phyloP scores from a whole-genome alignment of 108 stramenopile genomes.

The Fragilaria radians region DNA sequence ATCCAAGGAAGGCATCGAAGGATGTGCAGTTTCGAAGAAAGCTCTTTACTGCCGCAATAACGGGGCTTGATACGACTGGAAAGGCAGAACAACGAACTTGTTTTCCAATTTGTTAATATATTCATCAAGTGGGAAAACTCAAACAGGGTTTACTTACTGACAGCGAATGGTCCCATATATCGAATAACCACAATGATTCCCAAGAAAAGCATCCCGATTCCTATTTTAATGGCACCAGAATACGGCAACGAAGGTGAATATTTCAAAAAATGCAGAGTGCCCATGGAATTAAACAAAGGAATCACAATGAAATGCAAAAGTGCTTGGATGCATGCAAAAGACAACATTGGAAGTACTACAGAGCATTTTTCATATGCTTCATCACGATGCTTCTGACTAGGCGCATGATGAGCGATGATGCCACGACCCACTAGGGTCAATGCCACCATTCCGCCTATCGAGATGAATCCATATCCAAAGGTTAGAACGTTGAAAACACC shows the following conservation, averaged over 20 bases:
- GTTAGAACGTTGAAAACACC: neutral
- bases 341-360: slow-evolving; percentile 6
- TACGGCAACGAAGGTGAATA: slow-evolving; percentile 17
- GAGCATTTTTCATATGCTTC: slow-evolving; percentile 11
- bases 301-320: slow-evolving; percentile 8
- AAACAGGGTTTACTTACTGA: slow-evolving; percentile 26
- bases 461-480: neutral
- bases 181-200: slow-evolving; percentile 19
- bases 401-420: slow-evolving; percentile 7
- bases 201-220: slow-evolving; percentile 15
- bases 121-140: too few relatives aligned
- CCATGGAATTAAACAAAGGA: slow-evolving; percentile 9
- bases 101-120: too few relatives aligned
- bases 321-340: neutral
- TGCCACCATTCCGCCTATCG: neutral
- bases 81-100: slow-evolving; percentile 34
- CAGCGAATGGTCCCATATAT: slow-evolving; percentile 29
- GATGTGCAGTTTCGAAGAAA: neutral
- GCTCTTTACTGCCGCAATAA: slow-evolving; percentile 7
- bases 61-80: slow-evolving; percentile 20
- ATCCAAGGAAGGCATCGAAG: slow-evolving; percentile 2
- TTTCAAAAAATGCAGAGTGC: slow-evolving; percentile 6
- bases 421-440: neutral
- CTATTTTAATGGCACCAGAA: slow-evolving; percentile 4
- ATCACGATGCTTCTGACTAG: slow-evolving; percentile 9